phyloP scores from a whole-genome alignment of 2,329 filamentous ascomycete species.

The Penicillium sp. region DNA sequence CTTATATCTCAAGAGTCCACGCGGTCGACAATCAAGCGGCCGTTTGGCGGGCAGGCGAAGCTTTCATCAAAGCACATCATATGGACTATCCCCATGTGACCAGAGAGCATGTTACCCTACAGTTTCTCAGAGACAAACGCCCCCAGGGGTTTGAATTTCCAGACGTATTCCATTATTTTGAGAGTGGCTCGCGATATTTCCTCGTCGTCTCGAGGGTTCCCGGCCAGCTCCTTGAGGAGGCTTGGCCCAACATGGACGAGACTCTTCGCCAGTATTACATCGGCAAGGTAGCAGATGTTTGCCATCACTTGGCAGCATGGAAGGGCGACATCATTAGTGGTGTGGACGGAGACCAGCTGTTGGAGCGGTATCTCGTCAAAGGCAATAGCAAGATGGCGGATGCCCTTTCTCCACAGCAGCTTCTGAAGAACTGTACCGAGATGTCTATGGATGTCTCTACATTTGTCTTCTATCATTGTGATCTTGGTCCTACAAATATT shows the following conservation, averaged over 20 bases:
- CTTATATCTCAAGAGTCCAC: constrained; percentile 10
- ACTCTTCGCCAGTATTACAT: constrained; percentile 19
- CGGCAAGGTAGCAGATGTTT: constrained; percentile 15
- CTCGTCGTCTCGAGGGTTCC: constrained; percentile 16
- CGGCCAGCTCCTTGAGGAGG: constrained; percentile 16
- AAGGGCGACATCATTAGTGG: constrained; percentile 13
- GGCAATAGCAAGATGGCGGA: constrained; percentile 9
- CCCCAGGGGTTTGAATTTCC: constrained; percentile 11
- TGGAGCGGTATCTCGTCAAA: constrained; percentile 16
- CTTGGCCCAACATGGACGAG: constrained; percentile 17
- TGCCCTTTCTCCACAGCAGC: constrained; percentile 8
- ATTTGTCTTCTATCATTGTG: too few species aligned
- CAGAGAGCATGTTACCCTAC: constrained; percentile 17
- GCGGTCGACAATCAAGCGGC: constrained; percentile 17
- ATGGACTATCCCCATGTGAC: constrained; percentile 20
- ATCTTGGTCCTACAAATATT: too few species aligned
- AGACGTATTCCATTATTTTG: constrained; percentile 12
- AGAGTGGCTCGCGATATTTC: constrained; percentile 16
- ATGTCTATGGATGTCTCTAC: too few species aligned
- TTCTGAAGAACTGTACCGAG: too few species aligned
- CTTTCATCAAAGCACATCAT: constrained; percentile 19
- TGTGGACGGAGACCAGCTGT: constrained; percentile 15
- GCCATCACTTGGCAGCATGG: constrained; percentile 3
- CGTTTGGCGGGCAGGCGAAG: constrained; percentile 19
- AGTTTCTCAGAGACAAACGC: constrained; percentile 17